Evolutionary conservation across 768 basidiomycete genomes (phyloP).

Genomic region (Bullera alba): DNA sequence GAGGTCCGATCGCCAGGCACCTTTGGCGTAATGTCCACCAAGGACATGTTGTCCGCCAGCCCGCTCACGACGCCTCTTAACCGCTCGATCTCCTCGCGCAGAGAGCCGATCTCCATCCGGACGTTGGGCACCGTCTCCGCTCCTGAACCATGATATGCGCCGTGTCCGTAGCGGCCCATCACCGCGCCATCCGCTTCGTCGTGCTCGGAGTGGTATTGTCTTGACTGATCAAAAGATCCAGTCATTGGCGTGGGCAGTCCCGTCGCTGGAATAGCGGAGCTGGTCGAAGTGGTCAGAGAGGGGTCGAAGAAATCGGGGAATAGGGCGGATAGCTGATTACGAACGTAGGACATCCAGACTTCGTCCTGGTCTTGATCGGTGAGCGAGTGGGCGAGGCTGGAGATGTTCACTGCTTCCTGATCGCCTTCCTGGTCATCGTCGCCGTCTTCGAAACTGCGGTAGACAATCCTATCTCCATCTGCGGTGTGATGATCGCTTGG

Average conservation of each 20-base stretch:
- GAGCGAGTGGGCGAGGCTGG: no score
- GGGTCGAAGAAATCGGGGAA: conserved; percentile 6
- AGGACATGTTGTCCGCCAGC: conserved; percentile 19
- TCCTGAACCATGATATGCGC: background rate
- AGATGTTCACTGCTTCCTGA: no score
- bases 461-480: no score
- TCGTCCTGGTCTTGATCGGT: conserved; percentile 1
- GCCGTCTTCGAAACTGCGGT: no score
- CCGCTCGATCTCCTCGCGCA: conserved; percentile 29
- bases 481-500: no score
- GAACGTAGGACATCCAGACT: conserved; percentile 6
- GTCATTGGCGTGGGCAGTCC: background rate
- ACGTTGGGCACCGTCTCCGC: conserved; percentile 11
- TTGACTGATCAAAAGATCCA: background rate
- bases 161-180: background rate
- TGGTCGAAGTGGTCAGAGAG: background rate
- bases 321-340: background rate
- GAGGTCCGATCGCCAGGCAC: no score
- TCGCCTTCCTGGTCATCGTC: no score
- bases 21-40: no score
- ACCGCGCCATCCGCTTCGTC: background rate
- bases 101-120: conserved; percentile 17
- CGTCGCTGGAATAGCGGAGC: background rate
- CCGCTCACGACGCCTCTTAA: conserved; percentile 28
- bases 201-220: background rate